Conservation (phyloP, 768 basidiomycete genomes). For the Lentinula lateritia region DNA sequence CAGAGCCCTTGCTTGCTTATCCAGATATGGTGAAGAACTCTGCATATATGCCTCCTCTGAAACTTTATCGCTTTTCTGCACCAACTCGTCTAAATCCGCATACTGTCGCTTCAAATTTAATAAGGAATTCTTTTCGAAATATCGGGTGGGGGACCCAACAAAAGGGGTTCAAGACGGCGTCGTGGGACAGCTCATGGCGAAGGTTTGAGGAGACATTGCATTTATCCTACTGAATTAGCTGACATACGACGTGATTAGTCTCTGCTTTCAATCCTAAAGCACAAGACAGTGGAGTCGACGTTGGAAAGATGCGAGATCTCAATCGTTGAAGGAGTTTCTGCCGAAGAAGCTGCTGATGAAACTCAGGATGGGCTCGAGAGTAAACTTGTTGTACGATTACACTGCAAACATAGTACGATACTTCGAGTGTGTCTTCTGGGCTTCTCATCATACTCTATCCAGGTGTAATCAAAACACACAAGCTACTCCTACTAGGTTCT, state of each 20-base stretch:
- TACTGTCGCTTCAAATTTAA: conserved; percentile 75
- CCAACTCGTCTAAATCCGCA: conserved; percentile 78
- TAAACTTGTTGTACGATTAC: conserved; percentile 62
- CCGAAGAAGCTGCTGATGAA: conserved; percentile 32
- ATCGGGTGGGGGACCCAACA: conserved; percentile 31
- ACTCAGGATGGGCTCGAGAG: conserved; percentile 63
- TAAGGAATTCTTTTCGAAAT: conserved; percentile 66
- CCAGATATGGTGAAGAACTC: conserved; percentile 80
- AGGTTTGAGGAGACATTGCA: conserved; percentile 34
- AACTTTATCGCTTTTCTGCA: conserved; percentile 59
- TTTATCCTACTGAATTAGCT: conserved; percentile 4
- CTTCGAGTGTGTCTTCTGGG: neutral
- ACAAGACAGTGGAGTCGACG: conserved; percentile 67
- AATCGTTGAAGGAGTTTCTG: conserved; percentile 47
- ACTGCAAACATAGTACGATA: conserved; percentile 76
- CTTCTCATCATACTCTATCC: conserved; percentile 2
- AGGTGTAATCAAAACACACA: conserved; percentile 84
- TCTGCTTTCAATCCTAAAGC: conserved; percentile 68
- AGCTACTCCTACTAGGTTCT: conserved; percentile 54
- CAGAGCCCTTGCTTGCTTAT: conserved; percentile 68
- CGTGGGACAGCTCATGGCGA: conserved; percentile 64
- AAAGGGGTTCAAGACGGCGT: conserved; percentile 28
- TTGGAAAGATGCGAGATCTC: conserved; percentile 75
- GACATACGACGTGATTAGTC: conserved; percentile 33
- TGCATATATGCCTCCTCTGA: conserved; percentile 60